Evolutionary conservation across 164 flowering plant species (phyloP), one percentile per base, ranked within the genome.

Genomic region (Annona cherimola): DNA sequence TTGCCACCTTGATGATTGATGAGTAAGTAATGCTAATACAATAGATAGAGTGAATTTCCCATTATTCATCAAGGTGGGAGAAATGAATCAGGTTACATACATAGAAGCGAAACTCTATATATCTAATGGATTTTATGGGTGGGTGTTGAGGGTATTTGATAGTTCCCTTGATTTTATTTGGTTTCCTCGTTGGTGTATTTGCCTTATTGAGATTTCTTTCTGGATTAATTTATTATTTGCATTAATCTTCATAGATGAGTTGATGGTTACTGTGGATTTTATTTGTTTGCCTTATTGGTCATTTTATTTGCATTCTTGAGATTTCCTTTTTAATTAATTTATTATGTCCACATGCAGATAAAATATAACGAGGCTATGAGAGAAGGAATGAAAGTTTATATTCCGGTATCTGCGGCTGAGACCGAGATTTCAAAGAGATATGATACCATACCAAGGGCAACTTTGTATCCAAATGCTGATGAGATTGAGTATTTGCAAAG

Each of bases 391-490:
- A 81, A 86, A 79, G 71, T 92, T 74, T 73, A 76, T 73, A 69
- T 88, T 66, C 97, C 98, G 64, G 94, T 94, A n/a, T 92, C 99
- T 1, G 80, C 89, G 61, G 88, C 88, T 43, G 95, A 94, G 84
- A 79, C 80, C 59, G 86, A 80, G 75, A 83, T 94, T 63, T 82
- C 90, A 14, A 92, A 77, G 83, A 89, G 97, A 83, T 92, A 79
- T 76, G 90, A 91, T 76, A 76, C 82, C 57, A 94, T 94, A 72
- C 97, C 99, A 63, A 87, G 88, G 74, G 97, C 93, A 71, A 89
- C 97, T 42, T 78, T 91, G 55, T 77, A 90, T 79, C 99, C 99
- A 55, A 94, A 92, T 83, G 97, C 97, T 20, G 99, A 94, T 80
- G 99, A 94, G 85, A 94, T 92, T 19, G 78, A 75, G 18, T 94